Evolutionary conservation across 306 rosid genomes (phyloP).

Genomic region (Boehmeria nivea): DNA sequence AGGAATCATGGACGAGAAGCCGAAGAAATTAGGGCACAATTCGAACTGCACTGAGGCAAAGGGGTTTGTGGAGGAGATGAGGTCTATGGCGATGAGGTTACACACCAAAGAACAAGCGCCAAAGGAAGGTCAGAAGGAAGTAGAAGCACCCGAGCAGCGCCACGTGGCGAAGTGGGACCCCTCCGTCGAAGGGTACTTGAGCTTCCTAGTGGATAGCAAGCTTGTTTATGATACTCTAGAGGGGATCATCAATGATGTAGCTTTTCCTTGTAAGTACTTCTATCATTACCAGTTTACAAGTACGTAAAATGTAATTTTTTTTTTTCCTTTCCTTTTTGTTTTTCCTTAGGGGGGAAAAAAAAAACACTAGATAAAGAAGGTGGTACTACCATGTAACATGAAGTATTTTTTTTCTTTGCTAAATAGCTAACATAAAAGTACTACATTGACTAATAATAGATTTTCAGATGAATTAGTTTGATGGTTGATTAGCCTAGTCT

Average conservation of each 20-base stretch:
- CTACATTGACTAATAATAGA: too few relatives aligned
- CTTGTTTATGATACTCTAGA: slow-evolving; percentile 77
- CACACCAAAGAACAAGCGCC: slow-evolving; percentile 77
- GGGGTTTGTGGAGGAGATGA: slow-evolving; percentile 76
- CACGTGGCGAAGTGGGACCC: slow-evolving; percentile 95
- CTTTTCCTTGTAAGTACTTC: slow-evolving; percentile 57
- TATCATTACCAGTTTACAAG: neutral
- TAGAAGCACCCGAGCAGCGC: slow-evolving; percentile 54
- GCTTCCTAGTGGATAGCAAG: slow-evolving; percentile 76
- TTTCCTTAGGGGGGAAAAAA: neutral
- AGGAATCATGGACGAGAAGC: neutral
- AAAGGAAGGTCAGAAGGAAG: slow-evolving; percentile 82
- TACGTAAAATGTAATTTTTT: neutral
- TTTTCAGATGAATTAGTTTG: too few relatives aligned
- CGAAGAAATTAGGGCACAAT: too few relatives aligned
- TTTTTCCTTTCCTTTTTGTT: neutral
- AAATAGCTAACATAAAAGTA: too few relatives aligned
- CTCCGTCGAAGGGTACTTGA: slow-evolving; percentile 58
- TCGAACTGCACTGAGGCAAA: too few relatives aligned
- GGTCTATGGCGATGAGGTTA: slow-evolving; percentile 85
- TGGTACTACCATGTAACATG: too few relatives aligned
- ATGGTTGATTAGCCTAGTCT: too few relatives aligned
- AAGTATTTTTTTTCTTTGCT: too few relatives aligned
- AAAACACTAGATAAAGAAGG: too few relatives aligned
- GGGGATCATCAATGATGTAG: slow-evolving; percentile 45